phyloP scores from a whole-genome alignment of 805 yeast species.

The Sugiyamaella lignohabitans region DNA sequence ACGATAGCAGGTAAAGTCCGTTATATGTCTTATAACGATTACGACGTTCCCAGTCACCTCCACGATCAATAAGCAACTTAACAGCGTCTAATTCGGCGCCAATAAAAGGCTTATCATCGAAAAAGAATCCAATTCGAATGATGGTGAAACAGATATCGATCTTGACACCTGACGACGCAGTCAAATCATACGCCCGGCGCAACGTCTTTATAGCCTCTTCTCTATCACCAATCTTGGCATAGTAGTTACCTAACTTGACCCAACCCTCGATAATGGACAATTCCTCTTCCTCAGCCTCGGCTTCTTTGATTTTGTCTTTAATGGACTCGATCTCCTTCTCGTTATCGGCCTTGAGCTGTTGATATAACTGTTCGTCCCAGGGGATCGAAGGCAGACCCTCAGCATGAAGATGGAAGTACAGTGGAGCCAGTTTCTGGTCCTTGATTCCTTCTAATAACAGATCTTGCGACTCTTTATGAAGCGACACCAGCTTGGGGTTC shows the following conservation, averaged over 20 bases:
- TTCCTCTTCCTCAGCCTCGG: constrained; percentile 79
- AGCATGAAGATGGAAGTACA: constrained; percentile 60
- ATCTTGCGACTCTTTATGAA: constrained; percentile 39
- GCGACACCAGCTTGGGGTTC: constrained; percentile 31
- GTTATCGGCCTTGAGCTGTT: constrained; percentile 47
- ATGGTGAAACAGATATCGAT: constrained; percentile 81
- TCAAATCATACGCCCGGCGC: constrained; percentile 64
- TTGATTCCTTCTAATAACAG: constrained; percentile 50
- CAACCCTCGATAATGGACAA: constrained; percentile 70
- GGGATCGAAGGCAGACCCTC: constrained; percentile 38
- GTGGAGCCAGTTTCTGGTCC: constrained; percentile 68
- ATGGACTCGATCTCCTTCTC: constrained; percentile 45
- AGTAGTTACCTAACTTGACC: constrained; percentile 79
- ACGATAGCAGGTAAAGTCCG: constrained; percentile 77
- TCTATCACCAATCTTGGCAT: constrained; percentile 77
- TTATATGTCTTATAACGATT: constrained; percentile 87
- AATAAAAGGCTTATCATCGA: constrained; percentile 64
- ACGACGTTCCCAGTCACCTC: constrained; percentile 99
- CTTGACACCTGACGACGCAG: constrained; percentile 84
- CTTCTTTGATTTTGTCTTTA: constrained; percentile 39
- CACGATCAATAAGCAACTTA: constrained; percentile 76
- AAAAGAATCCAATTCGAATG: constrained; percentile 84
- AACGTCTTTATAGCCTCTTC: constrained; percentile 60
- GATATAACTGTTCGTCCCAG: constrained; percentile 58
- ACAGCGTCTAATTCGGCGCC: constrained; percentile 68